These are phyloP conservation scores for Alternaria rosae DNA, from an alignment of 2,329 filamentous ascomycete genomes.

Conservation along the genomic window DNA sequence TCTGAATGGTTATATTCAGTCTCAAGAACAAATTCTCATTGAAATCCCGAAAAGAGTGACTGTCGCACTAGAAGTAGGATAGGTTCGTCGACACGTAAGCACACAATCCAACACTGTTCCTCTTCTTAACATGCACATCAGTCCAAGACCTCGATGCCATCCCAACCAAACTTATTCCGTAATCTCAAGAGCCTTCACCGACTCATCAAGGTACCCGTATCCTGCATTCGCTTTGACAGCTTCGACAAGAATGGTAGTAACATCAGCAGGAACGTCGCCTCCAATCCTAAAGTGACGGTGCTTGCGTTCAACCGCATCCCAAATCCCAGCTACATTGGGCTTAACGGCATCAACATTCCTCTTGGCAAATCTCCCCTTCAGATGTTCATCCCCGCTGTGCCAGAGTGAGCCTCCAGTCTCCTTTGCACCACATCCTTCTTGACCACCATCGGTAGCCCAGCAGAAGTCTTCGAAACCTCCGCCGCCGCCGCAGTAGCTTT, in stretches of 20 bases:
- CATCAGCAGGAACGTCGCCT: not conserved
- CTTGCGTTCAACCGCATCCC: not conserved
- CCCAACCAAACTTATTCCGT: not conserved
- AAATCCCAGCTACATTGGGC: not conserved
- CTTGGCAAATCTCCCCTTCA: not conserved
- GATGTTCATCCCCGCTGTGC: not conserved
- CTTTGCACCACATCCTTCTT: not conserved
- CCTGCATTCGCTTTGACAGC: not conserved
- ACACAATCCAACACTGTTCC: not conserved
- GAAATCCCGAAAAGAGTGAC: not conserved
- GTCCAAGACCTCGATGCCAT: not conserved
- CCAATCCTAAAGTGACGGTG: not conserved
- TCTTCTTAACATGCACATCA: not conserved
- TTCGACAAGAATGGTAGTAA: not conserved
- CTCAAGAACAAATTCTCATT: not conserved
- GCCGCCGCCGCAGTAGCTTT: not conserved
- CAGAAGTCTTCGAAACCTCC: not conserved
- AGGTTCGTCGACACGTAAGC: not conserved
- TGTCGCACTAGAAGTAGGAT: not conserved
- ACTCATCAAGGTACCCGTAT: not conserved
- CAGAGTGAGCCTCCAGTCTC: not conserved
- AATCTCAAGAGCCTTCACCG: not conserved
- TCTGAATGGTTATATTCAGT: not conserved
- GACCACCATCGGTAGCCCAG: not conserved
- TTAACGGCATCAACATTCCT: not conserved